These are phyloP conservation scores for Plasmodium cynomolgi DNA, from an alignment of 169 alveolate species.

Conservation along the genomic window DNA sequence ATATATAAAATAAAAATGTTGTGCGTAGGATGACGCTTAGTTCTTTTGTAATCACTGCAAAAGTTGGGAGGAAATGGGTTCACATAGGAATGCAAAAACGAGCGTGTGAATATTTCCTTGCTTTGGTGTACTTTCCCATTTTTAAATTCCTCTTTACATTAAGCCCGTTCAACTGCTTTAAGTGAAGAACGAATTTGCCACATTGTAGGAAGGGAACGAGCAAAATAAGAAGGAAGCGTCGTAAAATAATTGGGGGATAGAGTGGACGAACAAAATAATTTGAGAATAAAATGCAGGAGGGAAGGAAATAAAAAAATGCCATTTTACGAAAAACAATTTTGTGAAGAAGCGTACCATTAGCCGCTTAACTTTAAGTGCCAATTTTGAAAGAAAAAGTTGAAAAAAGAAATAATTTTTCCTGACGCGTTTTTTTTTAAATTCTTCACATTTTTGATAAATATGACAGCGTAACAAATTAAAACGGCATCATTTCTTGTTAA, in stretches of 20 bases:
- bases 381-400: not conserved
- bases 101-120: not conserved
- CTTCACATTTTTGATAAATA: not conserved
- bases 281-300: not conserved
- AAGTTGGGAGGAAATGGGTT: not conserved
- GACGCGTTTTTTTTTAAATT: not conserved
- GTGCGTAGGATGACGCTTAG: not conserved
- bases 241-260: not conserved
- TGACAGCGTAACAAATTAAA: not conserved
- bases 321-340: not conserved
- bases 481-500: not conserved
- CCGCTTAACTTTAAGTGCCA: not conserved
- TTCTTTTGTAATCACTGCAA: not conserved
- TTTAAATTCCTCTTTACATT: not conserved
- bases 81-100: not conserved
- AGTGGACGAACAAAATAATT: not conserved
- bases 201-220: not conserved
- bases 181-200: not conserved
- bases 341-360: not conserved
- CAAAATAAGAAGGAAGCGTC: not conserved
- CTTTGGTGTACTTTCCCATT: not conserved
- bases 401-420: not conserved
- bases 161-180: not conserved
- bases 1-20: not conserved
- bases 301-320: not conserved